Percentiles rank a stretch among this genome's conserved stretches.
Evolutionary conservation across 257 asterid genomes (phyloP).

Genomic region (Phtheirospermum japonicum): DNA sequence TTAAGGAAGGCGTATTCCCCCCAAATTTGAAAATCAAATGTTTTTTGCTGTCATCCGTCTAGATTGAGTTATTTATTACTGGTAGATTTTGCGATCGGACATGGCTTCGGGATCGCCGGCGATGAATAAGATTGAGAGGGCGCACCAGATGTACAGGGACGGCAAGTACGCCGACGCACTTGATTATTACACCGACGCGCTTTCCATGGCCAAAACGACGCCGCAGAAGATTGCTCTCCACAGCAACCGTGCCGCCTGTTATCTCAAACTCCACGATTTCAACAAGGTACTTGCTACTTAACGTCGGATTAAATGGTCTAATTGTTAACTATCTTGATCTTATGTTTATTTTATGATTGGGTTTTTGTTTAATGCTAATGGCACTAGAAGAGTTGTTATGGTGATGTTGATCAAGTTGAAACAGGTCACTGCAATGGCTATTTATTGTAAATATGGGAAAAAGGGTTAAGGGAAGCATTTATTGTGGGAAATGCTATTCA

Average conservation of each 20-base stretch:
- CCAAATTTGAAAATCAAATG: neutral
- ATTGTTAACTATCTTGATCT: neutral
- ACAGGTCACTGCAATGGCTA: neutral
- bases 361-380: neutral
- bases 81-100: slow-evolving; percentile 30
- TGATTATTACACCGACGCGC: slow-evolving; percentile 81
- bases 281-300: slow-evolving; percentile 47
- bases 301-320: neutral
- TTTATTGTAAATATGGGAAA: neutral
- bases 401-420: no score
- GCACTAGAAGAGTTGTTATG: no score
- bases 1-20: no score
- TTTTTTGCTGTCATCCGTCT: neutral
- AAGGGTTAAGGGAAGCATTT: neutral
- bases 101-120: slow-evolving; percentile 63
- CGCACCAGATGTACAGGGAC: slow-evolving; percentile 93
- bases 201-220: slow-evolving; percentile 71
- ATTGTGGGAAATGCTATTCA: no score
- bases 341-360: neutral
- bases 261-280: slow-evolving; percentile 79
- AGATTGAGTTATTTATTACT: slow-evolving; percentile 4
- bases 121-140: slow-evolving; percentile 77
- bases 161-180: slow-evolving; percentile 78
- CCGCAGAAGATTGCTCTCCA: slow-evolving; percentile 94
- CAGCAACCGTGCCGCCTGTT: slow-evolving; percentile 99